These are phyloP conservation scores for Protomyces inundatus DNA, from an alignment of 1,139 yeast genomes.

Conservation along the genomic window DNA sequence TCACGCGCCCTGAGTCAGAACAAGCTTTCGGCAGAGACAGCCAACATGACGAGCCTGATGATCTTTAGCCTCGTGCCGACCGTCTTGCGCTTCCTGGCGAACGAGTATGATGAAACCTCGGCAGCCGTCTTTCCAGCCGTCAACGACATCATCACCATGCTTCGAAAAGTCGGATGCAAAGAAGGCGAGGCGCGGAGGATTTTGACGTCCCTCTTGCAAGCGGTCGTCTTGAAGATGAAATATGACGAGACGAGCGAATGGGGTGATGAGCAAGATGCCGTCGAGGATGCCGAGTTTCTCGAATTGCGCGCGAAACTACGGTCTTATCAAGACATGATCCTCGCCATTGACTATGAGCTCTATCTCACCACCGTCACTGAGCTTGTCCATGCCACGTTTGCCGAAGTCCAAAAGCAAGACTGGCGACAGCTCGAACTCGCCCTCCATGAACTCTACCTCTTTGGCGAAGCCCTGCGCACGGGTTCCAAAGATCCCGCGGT, in stretches of 20 bases:
- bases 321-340: conserved; percentile 78
- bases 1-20: conserved; percentile 58
- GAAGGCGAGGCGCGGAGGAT: conserved; percentile 43
- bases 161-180: conserved; percentile 52
- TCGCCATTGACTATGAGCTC: conserved; percentile 65
- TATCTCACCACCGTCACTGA: conserved; percentile 65
- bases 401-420: conserved; percentile 37
- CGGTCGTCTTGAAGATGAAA: conserved; percentile 70
- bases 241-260: conserved; percentile 67
- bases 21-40: conserved; percentile 37
- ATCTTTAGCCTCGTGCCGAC: conserved; percentile 68
- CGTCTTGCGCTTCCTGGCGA: conserved; percentile 61
- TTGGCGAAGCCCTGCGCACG: conserved; percentile 66
- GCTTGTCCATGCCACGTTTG: conserved; percentile 57
- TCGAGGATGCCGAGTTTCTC: conserved; percentile 67
- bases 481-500: conserved; percentile 21
- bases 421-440: conserved; percentile 90
- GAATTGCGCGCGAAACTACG: conserved; percentile 72
- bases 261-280: conserved; percentile 50
- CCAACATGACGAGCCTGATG: conserved; percentile 46
- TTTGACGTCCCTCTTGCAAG: conserved; percentile 58
- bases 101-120: conserved; percentile 85
- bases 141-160: conserved; percentile 61
- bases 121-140: conserved; percentile 76
- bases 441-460: conserved; percentile 67